Percentiles rank a stretch among this genome's conserved stretches.
These are phyloP conservation scores for Kalmusia sp. DNA, from an alignment of 2,329 filamentous ascomycete species.

Conservation along the genomic window DNA sequence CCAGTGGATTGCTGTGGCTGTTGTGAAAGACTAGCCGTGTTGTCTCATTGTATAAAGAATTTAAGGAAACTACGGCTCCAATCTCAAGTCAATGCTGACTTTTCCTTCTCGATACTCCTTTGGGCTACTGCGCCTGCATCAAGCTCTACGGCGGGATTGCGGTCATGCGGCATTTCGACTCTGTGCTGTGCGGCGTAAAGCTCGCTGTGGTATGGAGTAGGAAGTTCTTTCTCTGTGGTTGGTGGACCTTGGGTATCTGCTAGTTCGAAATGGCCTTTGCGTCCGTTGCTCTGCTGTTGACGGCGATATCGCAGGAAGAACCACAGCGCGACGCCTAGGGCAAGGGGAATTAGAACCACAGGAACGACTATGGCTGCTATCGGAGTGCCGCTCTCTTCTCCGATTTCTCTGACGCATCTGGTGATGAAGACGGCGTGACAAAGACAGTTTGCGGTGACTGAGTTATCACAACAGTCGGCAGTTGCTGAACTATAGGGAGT, in stretches of 20 bases:
- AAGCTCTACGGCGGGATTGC: constrained; percentile 7
- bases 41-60: background rate
- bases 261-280: background rate
- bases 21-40: background rate
- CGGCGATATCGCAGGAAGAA: constrained; percentile 8
- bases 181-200: background rate
- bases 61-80: too few species aligned
- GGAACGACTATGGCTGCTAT: constrained; percentile 14
- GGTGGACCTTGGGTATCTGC: background rate
- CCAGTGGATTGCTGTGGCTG: constrained; percentile 1
- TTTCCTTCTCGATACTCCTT: background rate
- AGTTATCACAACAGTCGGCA: background rate
- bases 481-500: background rate
- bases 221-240: background rate
- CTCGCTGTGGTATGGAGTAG: background rate
- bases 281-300: background rate
- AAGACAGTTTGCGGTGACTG: background rate
- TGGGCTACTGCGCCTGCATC: background rate
- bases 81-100: too few species aligned
- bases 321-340: constrained; percentile 4
- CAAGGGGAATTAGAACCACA: constrained; percentile 7
- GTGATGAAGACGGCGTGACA: background rate
- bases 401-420: background rate
- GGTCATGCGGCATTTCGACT: background rate
- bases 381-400: background rate